A percentile compares a stretch with the other conserved stretches of the same genome.
These are phyloP conservation scores for Cutaneotrichosporon spelunceum DNA, from an alignment of 1,284 basidiomycete genomes.

Conservation along the genomic window DNA sequence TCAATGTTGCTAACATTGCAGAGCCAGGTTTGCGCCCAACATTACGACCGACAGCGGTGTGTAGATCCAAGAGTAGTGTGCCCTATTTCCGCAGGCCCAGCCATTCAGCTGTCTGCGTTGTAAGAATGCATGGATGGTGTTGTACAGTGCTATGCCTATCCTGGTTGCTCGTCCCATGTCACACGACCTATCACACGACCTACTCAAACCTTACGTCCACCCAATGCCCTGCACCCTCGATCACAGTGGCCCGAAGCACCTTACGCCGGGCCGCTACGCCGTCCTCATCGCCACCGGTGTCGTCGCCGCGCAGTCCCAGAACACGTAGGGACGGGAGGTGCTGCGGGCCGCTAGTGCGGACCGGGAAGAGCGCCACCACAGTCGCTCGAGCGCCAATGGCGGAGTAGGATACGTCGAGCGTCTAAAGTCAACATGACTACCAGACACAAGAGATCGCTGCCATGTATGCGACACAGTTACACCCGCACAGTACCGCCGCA, in stretches of 20 bases:
- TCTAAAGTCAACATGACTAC: slow-evolving; percentile 16
- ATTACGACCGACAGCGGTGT: neutral
- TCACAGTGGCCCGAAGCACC: neutral
- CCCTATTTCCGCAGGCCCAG: neutral
- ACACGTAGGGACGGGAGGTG: neutral
- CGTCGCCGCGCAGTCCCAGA: neutral
- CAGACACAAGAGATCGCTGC: neutral
- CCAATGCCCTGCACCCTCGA: neutral
- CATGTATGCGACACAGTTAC: neutral
- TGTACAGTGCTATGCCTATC: slow-evolving; percentile 3
- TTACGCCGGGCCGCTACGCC: neutral
- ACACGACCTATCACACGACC: neutral
- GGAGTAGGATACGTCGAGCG: slow-evolving; percentile 34
- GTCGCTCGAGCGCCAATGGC: slow-evolving; percentile 8
- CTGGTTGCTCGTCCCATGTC: neutral
- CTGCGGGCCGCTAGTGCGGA: neutral
- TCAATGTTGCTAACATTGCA: neutral
- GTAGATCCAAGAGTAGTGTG: neutral
- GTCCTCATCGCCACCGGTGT: neutral
- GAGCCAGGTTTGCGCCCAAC: neutral
- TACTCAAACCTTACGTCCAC: slow-evolving; percentile 3
- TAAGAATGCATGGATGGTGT: slow-evolving; percentile 4
- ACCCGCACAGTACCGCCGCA: too few species aligned
- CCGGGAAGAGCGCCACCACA: slow-evolving; percentile 1
- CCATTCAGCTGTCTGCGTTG: neutral